Percentiles rank a stretch among this genome's conserved stretches.
These are phyloP conservation scores for Calonectria multiphialidica DNA, from an alignment of 2,329 filamentous ascomycete species.

Conservation along the genomic window DNA sequence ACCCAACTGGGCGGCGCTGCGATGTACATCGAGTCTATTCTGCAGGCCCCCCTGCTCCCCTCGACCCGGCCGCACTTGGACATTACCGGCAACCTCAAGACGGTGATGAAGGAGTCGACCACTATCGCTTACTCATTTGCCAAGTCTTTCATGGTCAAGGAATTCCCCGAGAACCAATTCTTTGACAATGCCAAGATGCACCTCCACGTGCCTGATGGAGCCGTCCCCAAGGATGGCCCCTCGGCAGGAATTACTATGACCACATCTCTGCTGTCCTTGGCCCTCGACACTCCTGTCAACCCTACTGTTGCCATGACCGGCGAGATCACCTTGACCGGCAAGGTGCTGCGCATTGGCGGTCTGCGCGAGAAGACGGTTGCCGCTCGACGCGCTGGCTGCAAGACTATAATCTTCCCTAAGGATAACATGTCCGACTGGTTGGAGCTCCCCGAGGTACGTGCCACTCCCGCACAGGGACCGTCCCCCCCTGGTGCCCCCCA, in stretches of 20 bases:
- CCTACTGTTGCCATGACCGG: slow-evolving; percentile 98
- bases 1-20: slow-evolving; percentile 97
- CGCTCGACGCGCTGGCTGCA: slow-evolving; percentile 90
- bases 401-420: slow-evolving; percentile 92
- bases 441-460: slow-evolving; percentile 91
- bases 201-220: slow-evolving; percentile 95
- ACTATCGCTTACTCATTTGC: slow-evolving; percentile 96
- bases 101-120: slow-evolving; percentile 98
- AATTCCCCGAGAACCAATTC: slow-evolving; percentile 92
- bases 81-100: slow-evolving; percentile 94
- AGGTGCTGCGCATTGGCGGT: slow-evolving; percentile 94
- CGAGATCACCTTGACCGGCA: slow-evolving; percentile 95
- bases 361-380: slow-evolving; percentile 97
- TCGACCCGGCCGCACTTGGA: slow-evolving; percentile 84
- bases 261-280: slow-evolving; percentile 89
- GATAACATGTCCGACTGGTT: slow-evolving; percentile 98
- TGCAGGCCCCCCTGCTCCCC: slow-evolving; percentile 83
- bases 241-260: slow-evolving; percentile 98
- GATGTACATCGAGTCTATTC: slow-evolving; percentile 96
- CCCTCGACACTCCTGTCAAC: slow-evolving; percentile 81
- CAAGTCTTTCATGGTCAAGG: slow-evolving; percentile 86
- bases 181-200: slow-evolving; percentile 97
- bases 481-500: not conserved
- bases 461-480: slow-evolving; percentile 2
- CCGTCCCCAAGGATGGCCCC: slow-evolving; percentile 93